Conservation (phyloP, 345 rosid genomes). For the Pistacia integerrima region DNA sequence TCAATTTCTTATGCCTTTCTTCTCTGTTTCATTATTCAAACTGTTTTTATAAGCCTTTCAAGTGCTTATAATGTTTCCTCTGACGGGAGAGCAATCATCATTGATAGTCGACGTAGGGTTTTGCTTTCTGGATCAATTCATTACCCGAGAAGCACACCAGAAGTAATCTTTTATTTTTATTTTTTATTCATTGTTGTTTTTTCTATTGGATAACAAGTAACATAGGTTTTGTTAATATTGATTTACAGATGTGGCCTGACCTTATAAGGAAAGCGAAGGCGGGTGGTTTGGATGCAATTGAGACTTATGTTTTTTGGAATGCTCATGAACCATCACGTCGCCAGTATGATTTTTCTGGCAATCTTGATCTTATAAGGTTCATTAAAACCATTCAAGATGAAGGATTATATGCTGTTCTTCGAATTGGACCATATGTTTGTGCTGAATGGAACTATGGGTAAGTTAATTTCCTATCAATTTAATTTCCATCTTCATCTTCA, state of each 20-base stretch:
- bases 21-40: neutral
- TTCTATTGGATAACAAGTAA: too few species aligned
- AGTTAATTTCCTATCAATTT: neutral
- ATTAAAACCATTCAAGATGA: constrained; percentile 27
- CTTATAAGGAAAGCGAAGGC: constrained; percentile 48
- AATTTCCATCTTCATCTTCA: neutral
- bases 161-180: constrained; percentile 24
- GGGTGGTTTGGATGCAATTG: constrained; percentile 61
- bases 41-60: neutral
- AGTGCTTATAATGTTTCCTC: constrained; percentile 35
- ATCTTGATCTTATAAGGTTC: too few species aligned
- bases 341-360: constrained; percentile 47
- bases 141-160: constrained; percentile 64
- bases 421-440: constrained; percentile 75
- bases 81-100: constrained; percentile 44
- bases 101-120: constrained; percentile 53
- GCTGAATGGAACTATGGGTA: constrained; percentile 77
- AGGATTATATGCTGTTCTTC: constrained; percentile 56
- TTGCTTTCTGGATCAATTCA: constrained; percentile 73
- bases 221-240: too few species aligned
- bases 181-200: neutral
- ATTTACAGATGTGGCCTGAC: too few species aligned
- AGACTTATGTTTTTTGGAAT: constrained; percentile 74
- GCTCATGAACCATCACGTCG: constrained; percentile 59
- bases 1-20: neutral